These are phyloP conservation scores for Celoporthe dispersa DNA, from an alignment of 2,329 filamentous ascomycete species.

Conservation along the genomic window DNA sequence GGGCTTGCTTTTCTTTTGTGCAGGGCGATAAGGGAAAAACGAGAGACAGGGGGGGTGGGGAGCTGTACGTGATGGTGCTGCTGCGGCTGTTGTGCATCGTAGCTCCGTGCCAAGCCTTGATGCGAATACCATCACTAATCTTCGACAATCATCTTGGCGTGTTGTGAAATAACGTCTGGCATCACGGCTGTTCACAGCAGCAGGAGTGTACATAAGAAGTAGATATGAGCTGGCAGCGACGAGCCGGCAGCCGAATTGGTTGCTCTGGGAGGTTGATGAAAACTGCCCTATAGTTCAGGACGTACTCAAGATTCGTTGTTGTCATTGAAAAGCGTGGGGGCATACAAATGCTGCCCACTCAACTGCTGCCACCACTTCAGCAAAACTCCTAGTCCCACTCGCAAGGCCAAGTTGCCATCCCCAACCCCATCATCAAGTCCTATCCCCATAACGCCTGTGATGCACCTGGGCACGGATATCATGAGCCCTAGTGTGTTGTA, in stretches of 20 bases:
- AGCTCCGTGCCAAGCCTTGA: neutral
- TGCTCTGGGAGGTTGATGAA: neutral
- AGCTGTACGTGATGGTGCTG: neutral
- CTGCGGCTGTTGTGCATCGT: neutral
- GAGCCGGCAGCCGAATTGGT: neutral
- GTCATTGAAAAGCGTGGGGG: neutral
- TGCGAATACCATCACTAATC: neutral
- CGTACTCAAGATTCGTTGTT: neutral
- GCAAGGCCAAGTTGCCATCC: neutral
- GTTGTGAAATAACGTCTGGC: neutral
- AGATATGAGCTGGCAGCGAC: neutral
- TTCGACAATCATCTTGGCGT: neutral
- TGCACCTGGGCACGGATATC: conserved; percentile 22
- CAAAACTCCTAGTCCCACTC: conserved; percentile 5
- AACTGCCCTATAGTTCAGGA: neutral
- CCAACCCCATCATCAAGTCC: neutral
- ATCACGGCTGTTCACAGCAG: neutral
- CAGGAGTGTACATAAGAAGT: neutral
- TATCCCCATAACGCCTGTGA: conserved; percentile 24
- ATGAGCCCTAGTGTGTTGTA: conserved; percentile 19
- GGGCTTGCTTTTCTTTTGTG: too few relatives aligned
- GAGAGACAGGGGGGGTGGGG: neutral
- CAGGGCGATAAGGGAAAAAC: neutral
- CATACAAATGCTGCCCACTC: neutral
- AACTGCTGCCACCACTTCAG: neutral